These are phyloP conservation scores for Marasmius tenuissimus DNA, from an alignment of 1,284 basidiomycete species.

Conservation along the genomic window DNA sequence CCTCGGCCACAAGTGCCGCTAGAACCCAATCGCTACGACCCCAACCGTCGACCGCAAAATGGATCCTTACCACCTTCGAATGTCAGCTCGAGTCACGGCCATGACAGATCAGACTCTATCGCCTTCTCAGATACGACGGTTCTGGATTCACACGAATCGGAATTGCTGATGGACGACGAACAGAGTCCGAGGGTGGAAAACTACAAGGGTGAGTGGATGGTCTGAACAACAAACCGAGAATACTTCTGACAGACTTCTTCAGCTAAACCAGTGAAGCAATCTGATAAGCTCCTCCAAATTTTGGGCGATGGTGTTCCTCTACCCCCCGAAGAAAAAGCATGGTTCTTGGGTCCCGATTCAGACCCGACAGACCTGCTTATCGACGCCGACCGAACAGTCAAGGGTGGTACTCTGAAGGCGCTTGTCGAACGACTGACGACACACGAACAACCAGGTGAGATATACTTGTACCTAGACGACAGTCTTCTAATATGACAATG, in stretches of 20 bases:
- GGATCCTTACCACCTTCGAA: background rate
- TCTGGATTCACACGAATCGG: background rate
- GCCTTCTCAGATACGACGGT: background rate
- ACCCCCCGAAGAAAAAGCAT: slow-evolving; percentile 56
- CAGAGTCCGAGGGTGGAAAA: background rate
- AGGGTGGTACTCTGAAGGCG: slow-evolving; percentile 85
- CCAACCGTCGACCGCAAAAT: background rate
- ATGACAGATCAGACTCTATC: background rate
- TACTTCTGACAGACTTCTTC: background rate
- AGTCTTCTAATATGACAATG: slow-evolving; percentile 3
- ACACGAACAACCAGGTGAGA: slow-evolving; percentile 79
- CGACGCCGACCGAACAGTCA: slow-evolving; percentile 80
- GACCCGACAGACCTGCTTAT: slow-evolving; percentile 80
- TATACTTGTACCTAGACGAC: slow-evolving; percentile 6
- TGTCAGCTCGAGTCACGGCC: background rate
- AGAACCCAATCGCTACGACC: slow-evolving; percentile 1
- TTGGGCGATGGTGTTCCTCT: slow-evolving; percentile 66
- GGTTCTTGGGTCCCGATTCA: slow-evolving; percentile 86
- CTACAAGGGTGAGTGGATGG: background rate
- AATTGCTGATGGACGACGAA: background rate
- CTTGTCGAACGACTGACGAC: slow-evolving; percentile 89
- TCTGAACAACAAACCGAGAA: background rate
- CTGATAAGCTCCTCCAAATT: slow-evolving; percentile 69
- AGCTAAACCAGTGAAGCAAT: background rate
- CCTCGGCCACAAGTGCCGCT: background rate